These are phyloP conservation scores for Agaricus bisporus DNA, from an alignment of 768 basidiomycete species.

Conservation along the genomic window DNA sequence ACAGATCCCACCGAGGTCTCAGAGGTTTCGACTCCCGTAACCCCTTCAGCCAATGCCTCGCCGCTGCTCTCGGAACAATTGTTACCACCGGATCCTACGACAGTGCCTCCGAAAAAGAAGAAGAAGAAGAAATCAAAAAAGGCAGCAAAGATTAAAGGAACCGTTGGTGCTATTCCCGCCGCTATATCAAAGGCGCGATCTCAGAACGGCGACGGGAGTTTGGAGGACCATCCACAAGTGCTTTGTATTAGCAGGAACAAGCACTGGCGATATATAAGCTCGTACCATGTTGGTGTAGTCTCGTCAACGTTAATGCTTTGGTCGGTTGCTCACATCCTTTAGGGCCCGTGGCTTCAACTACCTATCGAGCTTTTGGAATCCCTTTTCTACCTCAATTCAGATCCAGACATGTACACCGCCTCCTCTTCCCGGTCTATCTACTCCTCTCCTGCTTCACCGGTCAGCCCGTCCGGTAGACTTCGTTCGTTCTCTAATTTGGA, in stretches of 20 bases:
- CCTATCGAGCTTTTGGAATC: conserved; percentile 83
- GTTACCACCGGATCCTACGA: conserved; percentile 2
- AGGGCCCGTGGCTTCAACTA: conserved; percentile 92
- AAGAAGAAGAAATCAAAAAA: conserved; percentile 15
- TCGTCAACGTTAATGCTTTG: conserved; percentile 6
- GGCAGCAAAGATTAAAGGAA: conserved; percentile 34
- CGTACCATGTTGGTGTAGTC: conserved; percentile 66
- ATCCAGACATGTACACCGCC: conserved; percentile 49
- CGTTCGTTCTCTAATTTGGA: conserved; percentile 23
- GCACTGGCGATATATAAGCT: conserved; percentile 91
- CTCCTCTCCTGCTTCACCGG: conserved; percentile 16
- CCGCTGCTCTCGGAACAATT: conserved; percentile 4
- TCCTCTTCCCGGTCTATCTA: conserved; percentile 20
- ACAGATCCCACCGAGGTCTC: conserved; percentile 7
- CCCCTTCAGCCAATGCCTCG: conserved; percentile 8
- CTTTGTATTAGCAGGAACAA: conserved; percentile 90
- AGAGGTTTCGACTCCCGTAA: conserved; percentile 9
- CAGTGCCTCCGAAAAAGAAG: conserved; percentile 10
- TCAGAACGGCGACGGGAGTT: conserved; percentile 24
- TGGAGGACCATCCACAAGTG: conserved; percentile 51
- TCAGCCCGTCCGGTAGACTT: not conserved
- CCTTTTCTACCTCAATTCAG: conserved; percentile 69
- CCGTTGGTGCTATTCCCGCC: conserved; percentile 18
- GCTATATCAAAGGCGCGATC: conserved; percentile 18
- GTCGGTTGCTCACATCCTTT: conserved; percentile 15